Conservation (phyloP, 2,329 filamentous ascomycete species). For the Alternaria postmessia region DNA sequence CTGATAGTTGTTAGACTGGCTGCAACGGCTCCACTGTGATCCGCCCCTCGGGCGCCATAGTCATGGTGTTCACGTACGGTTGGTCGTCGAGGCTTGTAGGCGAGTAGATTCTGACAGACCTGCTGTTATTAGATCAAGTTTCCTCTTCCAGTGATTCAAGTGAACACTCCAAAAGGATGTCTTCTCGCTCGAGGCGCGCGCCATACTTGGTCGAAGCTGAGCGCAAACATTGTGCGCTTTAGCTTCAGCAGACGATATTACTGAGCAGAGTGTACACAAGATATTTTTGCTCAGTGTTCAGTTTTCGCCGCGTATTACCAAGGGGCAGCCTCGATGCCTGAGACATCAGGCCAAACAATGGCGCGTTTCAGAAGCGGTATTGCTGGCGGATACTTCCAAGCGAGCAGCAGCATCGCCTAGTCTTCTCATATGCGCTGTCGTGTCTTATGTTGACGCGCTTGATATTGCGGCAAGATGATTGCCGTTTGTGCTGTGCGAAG, state of each 20-base stretch:
- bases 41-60: not conserved
- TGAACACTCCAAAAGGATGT: not conserved
- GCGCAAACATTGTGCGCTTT: not conserved
- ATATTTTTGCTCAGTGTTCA: conserved; percentile 1
- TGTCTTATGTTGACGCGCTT: not conserved
- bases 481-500: not conserved
- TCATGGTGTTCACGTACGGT: not conserved
- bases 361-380: conserved; percentile 10
- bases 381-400: not conserved
- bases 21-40: not conserved
- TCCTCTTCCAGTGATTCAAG: not conserved
- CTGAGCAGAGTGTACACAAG: not conserved
- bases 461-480: not conserved
- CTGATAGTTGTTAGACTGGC: not conserved
- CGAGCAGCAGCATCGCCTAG: not conserved
- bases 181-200: not conserved
- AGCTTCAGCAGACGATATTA: not conserved
- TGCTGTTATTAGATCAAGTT: not conserved
- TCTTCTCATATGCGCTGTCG: not conserved
- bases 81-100: not conserved
- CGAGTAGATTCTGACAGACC: not conserved
- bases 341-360: conserved; percentile 8
- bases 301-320: not conserved
- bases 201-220: not conserved
- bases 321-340: conserved; percentile 4